These are phyloP conservation scores for Teunomyces cretensis DNA, from an alignment of 805 yeast species.

Conservation along the genomic window DNA sequence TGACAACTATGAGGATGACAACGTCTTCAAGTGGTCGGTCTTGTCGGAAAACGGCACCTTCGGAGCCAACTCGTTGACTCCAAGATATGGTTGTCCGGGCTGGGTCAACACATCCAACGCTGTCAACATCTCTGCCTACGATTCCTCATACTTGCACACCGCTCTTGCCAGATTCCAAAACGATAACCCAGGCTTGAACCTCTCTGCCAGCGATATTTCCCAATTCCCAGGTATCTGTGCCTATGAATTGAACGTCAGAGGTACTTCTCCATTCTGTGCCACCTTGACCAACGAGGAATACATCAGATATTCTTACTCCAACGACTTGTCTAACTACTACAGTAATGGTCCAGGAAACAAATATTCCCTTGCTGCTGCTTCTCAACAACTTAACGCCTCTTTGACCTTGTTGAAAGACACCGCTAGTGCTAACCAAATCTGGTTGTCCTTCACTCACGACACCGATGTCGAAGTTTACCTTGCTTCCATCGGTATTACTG, in stretches of 20 bases:
- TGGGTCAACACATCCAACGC: not conserved
- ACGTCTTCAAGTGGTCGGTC: conserved; percentile 33
- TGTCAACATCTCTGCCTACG: conserved; percentile 17
- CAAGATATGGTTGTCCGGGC: conserved; percentile 44
- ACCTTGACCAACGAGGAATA: conserved; percentile 69
- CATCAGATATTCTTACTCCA: conserved; percentile 58
- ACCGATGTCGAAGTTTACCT: conserved; percentile 60
- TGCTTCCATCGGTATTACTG: conserved; percentile 61
- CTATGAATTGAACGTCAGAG: conserved; percentile 69
- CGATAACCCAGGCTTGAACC: conserved; percentile 52
- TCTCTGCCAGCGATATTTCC: conserved; percentile 53
- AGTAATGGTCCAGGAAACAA: conserved; percentile 63
- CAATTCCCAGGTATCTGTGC: conserved; percentile 65
- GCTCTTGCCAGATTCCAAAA: conserved; percentile 58
- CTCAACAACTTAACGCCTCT: conserved; percentile 50
- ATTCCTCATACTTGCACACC: conserved; percentile 43
- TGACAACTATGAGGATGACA: conserved; percentile 30
- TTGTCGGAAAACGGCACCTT: conserved; percentile 45
- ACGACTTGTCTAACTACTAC: conserved; percentile 61
- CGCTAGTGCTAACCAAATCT: conserved; percentile 49
- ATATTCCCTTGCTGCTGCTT: conserved; percentile 57
- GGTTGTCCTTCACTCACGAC: conserved; percentile 76
- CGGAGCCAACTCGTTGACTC: conserved; percentile 64
- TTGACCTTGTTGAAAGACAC: conserved; percentile 48
- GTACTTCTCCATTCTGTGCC: conserved; percentile 65